Percentiles rank a stretch among this genome's conserved stretches.
phyloP scores from a whole-genome alignment of 805 yeast genomes.

The Candida yuanshanica region DNA sequence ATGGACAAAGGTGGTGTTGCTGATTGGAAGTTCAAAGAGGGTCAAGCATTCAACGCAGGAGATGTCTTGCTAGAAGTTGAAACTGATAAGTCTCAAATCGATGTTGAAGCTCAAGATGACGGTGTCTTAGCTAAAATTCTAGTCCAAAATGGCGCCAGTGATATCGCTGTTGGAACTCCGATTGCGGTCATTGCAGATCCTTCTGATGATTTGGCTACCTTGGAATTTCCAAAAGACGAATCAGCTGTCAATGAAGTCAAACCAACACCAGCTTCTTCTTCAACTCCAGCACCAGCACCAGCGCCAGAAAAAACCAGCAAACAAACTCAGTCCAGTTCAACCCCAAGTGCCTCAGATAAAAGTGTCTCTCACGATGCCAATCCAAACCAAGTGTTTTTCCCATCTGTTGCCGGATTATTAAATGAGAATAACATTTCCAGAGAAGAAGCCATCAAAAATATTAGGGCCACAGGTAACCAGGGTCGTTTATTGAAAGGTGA shows the following conservation, averaged over 20 bases:
- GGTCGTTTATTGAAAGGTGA: constrained; percentile 91
- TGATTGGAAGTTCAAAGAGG: constrained; percentile 79
- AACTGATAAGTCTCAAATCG: constrained; percentile 79
- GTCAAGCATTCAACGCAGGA: constrained; percentile 72
- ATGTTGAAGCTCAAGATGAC: constrained; percentile 87
- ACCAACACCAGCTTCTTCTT: constrained; percentile 16
- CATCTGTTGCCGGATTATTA: constrained; percentile 70
- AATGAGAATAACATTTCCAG: constrained; percentile 55
- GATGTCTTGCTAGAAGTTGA: constrained; percentile 81
- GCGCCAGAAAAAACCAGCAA: constrained; percentile 13
- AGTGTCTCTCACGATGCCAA: constrained; percentile 42
- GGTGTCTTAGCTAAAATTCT: constrained; percentile 80
- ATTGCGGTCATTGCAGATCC: constrained; percentile 88
- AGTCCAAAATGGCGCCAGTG: constrained; percentile 65
- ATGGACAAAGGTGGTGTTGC: constrained; percentile 95
- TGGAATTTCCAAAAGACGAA: constrained; percentile 47
- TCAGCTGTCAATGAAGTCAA: constrained; percentile 19
- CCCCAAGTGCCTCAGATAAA: constrained; percentile 7
- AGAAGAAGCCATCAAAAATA: constrained; percentile 65
- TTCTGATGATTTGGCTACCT: constrained; percentile 68
- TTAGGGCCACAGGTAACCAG: constrained; percentile 81
- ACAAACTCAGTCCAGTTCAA: constrained; percentile 8
- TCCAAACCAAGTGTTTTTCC: constrained; percentile 61
- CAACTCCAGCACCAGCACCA: constrained; percentile 4
- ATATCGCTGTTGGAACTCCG: constrained; percentile 78